Evolutionary conservation across 2,329 filamentous ascomycete genomes (phyloP).

Genomic region (Penicillium sp.): DNA sequence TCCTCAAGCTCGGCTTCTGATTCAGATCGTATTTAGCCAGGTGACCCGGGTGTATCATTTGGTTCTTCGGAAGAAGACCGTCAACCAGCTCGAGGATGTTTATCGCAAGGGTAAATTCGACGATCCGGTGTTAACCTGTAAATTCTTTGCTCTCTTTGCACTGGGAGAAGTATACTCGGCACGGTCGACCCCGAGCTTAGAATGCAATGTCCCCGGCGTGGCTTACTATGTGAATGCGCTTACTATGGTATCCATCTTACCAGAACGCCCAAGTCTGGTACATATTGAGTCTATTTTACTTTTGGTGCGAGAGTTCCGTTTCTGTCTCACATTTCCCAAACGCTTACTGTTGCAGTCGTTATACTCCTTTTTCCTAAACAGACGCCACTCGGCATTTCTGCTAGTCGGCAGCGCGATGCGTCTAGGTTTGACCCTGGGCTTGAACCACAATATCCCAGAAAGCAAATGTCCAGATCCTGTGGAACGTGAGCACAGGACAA

Average conservation of each 20-base stretch:
- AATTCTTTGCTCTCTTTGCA: slow-evolving; percentile 44
- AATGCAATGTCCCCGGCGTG: slow-evolving; percentile 37
- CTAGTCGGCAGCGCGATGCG: slow-evolving; percentile 39
- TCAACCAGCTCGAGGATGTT: slow-evolving; percentile 35
- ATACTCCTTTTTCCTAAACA: slow-evolving; percentile 28
- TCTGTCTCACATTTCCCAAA: background rate
- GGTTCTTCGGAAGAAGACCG: slow-evolving; percentile 32
- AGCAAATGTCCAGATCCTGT: slow-evolving; percentile 24
- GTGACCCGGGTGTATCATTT: slow-evolving; percentile 32
- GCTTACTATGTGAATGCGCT: slow-evolving; percentile 41
- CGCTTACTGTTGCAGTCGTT: slow-evolving; percentile 18
- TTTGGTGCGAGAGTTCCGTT: slow-evolving; percentile 24
- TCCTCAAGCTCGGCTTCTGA: slow-evolving; percentile 28
- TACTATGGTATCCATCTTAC: slow-evolving; percentile 36
- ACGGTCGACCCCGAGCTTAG: slow-evolving; percentile 21
- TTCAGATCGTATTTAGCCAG: slow-evolving; percentile 29
- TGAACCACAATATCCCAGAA: slow-evolving; percentile 38
- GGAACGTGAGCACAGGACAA: slow-evolving; percentile 32
- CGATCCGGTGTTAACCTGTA: slow-evolving; percentile 36
- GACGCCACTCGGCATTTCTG: slow-evolving; percentile 29
- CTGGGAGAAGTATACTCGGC: slow-evolving; percentile 44
- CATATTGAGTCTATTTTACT: slow-evolving; percentile 42
- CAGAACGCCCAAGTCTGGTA: slow-evolving; percentile 41
- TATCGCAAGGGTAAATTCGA: slow-evolving; percentile 22
- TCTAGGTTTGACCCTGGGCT: slow-evolving; percentile 38